Base-by-base conservation (phyloP, 2,329 filamentous ascomycete species). In the Dactylella cylindrospora region DNA sequence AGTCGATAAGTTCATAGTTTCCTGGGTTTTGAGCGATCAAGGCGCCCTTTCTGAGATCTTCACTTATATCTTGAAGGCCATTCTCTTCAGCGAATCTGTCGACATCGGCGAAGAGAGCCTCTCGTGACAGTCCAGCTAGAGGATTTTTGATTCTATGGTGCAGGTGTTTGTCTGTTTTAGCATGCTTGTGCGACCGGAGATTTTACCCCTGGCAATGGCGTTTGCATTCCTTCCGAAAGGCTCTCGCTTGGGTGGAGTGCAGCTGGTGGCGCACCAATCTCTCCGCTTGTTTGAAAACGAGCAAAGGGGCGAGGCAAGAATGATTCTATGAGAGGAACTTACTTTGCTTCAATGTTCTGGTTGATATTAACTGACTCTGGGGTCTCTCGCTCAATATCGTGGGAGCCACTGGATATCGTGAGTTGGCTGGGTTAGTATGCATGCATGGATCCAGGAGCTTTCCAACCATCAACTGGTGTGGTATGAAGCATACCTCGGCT, bases 1-100 rank as follows among this genome's bases (percentile, higher is more conserved):
- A 79, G 44, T 80, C 74, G 32, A 89, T 77, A 26, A 77, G 74
- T 54, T 87, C 84, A 70, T 79, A 86, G 23, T 77, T 76, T 6
- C 75, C 74, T 0, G 85, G 85, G 66, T 84, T 81, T 70, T 88
- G 85, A 2, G 87, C 87, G 13, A 90, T 79, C 8, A 91, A 76
- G 2, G 86, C 88, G 26, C 85, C 87, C 68, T 84, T 84, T 45
- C 79, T 76, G 45, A 90, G 76, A 12, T 85, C 70, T 2, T 75
- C 73, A 2, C 81, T 73, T 66, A 84, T 77, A 49, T 84, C 79
- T 1, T 74, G 72, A 20, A 90, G 76, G 19, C 77, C 77, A 66
- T 84, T 80, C 33, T 78, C 73, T 10, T 75, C 74, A 31, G 83
- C 84, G 68, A 86, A 88, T n/a, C 75, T 74, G 45, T 82, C 77